These are phyloP conservation scores for Fusarium tjaetaba DNA, from an alignment of 2,329 filamentous ascomycete species.

Conservation along the genomic window DNA sequence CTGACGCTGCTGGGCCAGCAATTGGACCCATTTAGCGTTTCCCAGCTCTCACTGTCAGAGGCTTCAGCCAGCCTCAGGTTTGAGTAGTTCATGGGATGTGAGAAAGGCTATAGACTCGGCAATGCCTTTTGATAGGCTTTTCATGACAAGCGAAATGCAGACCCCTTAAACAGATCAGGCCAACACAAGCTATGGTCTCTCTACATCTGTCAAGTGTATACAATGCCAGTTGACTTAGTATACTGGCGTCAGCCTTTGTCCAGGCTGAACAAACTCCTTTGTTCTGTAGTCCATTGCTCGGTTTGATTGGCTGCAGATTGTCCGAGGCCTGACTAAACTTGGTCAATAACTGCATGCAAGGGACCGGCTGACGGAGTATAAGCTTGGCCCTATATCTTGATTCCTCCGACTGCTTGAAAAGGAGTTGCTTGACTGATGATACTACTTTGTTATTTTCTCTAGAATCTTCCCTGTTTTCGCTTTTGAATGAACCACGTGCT, in stretches of 20 bases:
- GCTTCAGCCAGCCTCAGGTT: slow-evolving; percentile 5
- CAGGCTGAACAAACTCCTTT: slow-evolving; percentile 5
- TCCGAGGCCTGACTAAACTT: slow-evolving; percentile 3
- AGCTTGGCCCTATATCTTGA: slow-evolving; percentile 3
- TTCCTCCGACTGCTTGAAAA: slow-evolving; percentile 1
- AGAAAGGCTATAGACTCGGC: neutral
- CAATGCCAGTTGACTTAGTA: neutral
- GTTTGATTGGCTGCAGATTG: slow-evolving; percentile 18
- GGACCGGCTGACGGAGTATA: neutral
- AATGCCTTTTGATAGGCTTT: neutral
- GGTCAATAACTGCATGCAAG: slow-evolving; percentile 18
- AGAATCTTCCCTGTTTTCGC: neutral
- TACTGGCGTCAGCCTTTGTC: slow-evolving; percentile 5
- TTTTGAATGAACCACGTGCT: neutral
- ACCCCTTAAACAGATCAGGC: neutral
- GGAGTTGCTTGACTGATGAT: slow-evolving; percentile 10
- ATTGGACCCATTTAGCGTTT: slow-evolving; percentile 10
- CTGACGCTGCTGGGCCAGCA: slow-evolving; percentile 32
- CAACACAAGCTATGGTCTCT: neutral
- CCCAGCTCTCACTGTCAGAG: slow-evolving; percentile 11
- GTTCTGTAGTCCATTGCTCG: slow-evolving; percentile 2
- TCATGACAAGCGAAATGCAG: slow-evolving; percentile 6
- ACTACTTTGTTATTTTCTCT: neutral
- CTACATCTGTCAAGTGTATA: neutral
- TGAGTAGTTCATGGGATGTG: neutral